These are phyloP conservation scores for Fragaria vesca DNA, from an alignment of 306 rosid genomes.

Conservation along the genomic window DNA sequence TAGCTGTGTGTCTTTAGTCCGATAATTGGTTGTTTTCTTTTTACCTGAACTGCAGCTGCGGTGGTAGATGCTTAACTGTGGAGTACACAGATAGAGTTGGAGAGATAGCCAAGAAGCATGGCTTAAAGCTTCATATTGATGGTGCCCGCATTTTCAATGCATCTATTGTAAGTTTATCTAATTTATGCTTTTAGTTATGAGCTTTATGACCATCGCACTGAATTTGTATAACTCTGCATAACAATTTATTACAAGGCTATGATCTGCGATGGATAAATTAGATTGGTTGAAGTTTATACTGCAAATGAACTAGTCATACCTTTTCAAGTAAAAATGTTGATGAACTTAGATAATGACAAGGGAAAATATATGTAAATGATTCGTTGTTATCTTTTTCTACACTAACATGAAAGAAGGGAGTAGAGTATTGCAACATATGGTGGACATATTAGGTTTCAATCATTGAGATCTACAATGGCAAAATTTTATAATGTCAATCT, in stretches of 20 bases:
- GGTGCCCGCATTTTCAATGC: slow-evolving; percentile 97
- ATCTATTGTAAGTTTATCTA: slow-evolving; percentile 56
- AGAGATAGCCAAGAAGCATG: slow-evolving; percentile 80
- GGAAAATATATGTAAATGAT: background rate
- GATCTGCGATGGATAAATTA: background rate
- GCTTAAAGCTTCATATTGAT: slow-evolving; percentile 87
- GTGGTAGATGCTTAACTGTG: slow-evolving; percentile 81
- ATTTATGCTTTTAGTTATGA: slow-evolving; percentile 1
- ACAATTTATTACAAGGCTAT: background rate
- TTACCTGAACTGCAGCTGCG: slow-evolving; percentile 53
- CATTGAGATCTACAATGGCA: background rate
- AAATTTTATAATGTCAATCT: background rate
- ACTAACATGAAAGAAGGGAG: background rate
- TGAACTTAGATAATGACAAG: background rate
- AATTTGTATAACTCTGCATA: background rate
- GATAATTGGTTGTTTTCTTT: background rate
- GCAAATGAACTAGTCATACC: background rate
- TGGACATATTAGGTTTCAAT: background rate
- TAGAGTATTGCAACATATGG: background rate
- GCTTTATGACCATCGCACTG: background rate
- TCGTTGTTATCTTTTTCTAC: background rate
- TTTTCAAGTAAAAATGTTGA: background rate
- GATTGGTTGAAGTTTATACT: background rate
- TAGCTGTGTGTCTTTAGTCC: background rate
- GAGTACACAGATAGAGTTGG: slow-evolving; percentile 88